Evolutionary conservation across 2,329 filamentous ascomycete species (phyloP).

Genomic region (Ceratocystis variospora): DNA sequence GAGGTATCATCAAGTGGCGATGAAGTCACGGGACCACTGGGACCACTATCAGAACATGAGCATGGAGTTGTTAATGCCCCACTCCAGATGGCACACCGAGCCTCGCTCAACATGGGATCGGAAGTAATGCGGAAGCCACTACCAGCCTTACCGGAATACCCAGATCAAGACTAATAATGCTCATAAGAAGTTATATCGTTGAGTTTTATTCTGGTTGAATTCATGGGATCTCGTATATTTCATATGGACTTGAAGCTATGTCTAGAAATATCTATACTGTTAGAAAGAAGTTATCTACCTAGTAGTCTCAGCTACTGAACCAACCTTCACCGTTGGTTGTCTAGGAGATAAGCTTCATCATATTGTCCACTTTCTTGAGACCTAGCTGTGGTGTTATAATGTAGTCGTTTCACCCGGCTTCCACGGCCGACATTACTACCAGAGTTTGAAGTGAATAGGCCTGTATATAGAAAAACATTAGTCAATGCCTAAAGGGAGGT

Average conservation of each 20-base stretch:
- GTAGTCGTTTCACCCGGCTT: background rate
- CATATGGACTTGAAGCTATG: background rate
- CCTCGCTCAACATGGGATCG: background rate
- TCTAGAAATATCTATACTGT: background rate
- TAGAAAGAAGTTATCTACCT: background rate
- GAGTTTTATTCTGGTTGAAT: background rate
- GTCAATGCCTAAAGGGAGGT: background rate
- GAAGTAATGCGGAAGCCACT: slow-evolving; percentile 30
- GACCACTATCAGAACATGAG: background rate
- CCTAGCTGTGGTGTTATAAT: background rate
- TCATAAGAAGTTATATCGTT: background rate
- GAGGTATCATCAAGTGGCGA: background rate
- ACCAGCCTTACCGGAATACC: slow-evolving; percentile 31
- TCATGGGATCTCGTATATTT: background rate
- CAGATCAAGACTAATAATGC: slow-evolving; percentile 7
- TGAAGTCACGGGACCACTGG: background rate
- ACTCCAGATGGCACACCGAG: background rate
- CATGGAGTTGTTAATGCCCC: background rate
- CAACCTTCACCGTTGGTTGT: background rate
- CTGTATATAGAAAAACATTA: slow-evolving; percentile 29
- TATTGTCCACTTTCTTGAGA: background rate
- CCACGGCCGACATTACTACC: background rate
- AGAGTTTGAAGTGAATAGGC: slow-evolving; percentile 55
- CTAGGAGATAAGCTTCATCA: background rate
- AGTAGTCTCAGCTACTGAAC: background rate